Evolutionary conservation across 2,329 filamentous ascomycete genomes (phyloP).

Genomic region (Monascus ruber): DNA sequence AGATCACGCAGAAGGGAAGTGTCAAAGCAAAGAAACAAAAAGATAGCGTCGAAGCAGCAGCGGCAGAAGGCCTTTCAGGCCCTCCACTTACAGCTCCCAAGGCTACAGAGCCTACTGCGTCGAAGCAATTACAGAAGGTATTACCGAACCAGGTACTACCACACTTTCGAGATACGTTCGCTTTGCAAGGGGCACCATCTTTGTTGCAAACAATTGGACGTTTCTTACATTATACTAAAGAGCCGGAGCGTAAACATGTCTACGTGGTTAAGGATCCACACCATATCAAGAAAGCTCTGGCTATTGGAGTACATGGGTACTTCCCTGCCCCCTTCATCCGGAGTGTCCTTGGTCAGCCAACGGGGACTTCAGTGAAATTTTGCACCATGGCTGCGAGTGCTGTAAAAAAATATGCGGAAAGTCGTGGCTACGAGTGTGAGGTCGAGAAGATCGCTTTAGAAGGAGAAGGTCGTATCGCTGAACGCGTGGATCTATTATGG

Average conservation of each 20-base stretch:
- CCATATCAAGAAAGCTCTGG: conserved; percentile 72
- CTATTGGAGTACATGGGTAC: conserved; percentile 88
- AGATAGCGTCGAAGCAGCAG: conserved; percentile 9
- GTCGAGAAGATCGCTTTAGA: conserved; percentile 92
- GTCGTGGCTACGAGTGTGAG: conserved; percentile 61
- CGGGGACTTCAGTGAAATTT: conserved; percentile 88
- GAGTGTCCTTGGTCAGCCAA: conserved; percentile 88
- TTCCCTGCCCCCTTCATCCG: conserved; percentile 80
- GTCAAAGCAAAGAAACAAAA: conserved; percentile 18
- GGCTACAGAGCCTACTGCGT: conserved; percentile 22
- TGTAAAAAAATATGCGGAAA: conserved; percentile 71
- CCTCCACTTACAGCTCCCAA: conserved; percentile 8
- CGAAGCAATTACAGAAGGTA: conserved; percentile 23
- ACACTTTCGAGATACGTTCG: conserved; percentile 36
- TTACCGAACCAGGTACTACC: conserved; percentile 39
- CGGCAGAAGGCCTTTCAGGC: conserved; percentile 7
- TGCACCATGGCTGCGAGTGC: conserved; percentile 75
- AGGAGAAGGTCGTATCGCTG: conserved; percentile 82
- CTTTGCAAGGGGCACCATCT: conserved; percentile 42
- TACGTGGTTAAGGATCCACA: conserved; percentile 57
- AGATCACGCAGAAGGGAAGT: conserved; percentile 16
- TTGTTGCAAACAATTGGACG: conserved; percentile 48
- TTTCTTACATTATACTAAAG: conserved; percentile 42
- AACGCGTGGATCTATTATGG: conserved; percentile 87
- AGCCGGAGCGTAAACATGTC: conserved; percentile 54